A percentile compares a stretch with the other conserved stretches of the same genome.
phyloP scores from a whole-genome alignment of 2,329 filamentous ascomycete species.

The Pseudopithomyces maydicus region DNA sequence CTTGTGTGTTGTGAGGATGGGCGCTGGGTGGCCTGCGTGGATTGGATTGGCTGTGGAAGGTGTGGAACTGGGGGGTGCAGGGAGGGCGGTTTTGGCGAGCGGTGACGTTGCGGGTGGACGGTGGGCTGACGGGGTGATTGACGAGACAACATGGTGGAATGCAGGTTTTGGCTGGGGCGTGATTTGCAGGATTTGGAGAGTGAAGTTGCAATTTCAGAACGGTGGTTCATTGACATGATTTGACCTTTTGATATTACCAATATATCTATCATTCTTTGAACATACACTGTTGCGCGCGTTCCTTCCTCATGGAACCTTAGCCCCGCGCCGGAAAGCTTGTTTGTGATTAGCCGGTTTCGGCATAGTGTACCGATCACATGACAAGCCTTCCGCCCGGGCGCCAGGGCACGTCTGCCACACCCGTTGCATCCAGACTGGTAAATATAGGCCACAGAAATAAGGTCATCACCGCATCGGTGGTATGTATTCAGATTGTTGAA shows the following conservation, averaged over 20 bases:
- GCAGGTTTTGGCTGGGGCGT: not conserved
- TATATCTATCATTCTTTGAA: conserved; percentile 10
- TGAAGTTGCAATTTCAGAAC: not conserved
- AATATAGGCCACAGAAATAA: no score
- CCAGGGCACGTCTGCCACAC: no score
- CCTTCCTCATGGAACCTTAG: conserved; percentile 24
- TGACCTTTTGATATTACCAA: not conserved
- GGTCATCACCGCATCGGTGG: no score
- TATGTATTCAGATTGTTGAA: no score
- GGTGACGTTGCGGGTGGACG: not conserved
- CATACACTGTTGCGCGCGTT: conserved; percentile 15
- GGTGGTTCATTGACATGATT: not conserved
- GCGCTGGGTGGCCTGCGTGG: not conserved
- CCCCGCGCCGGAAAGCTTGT: conserved; percentile 34
- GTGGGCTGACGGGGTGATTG: not conserved
- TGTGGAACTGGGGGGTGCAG: not conserved
- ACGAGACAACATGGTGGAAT: no score
- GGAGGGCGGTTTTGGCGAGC: not conserved
- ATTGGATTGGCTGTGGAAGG: not conserved
- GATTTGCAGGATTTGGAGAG: not conserved
- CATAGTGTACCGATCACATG: no score
- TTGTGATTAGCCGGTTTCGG: conserved; percentile 23
- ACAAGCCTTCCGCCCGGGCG: no score
- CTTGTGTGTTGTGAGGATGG: not conserved
- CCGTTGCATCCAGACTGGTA: no score